These are phyloP conservation scores for Suhomyces ambrosiae DNA, from an alignment of 1,139 yeast genomes.

Conservation along the genomic window DNA sequence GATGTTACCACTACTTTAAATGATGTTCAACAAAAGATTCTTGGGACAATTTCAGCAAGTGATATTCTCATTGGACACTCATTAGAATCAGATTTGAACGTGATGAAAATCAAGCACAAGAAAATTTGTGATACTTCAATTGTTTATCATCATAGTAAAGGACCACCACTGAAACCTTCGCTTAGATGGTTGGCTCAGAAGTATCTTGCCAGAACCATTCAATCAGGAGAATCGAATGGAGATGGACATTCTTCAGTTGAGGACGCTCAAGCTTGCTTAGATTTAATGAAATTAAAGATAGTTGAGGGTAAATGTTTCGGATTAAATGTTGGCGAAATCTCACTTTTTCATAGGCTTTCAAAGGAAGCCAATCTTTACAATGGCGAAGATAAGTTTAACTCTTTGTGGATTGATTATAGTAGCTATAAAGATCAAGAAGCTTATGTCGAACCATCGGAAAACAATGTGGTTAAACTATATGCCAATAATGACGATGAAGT, in stretches of 20 bases:
- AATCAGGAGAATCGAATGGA: slow-evolving; percentile 50
- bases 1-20: slow-evolving; percentile 63
- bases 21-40: slow-evolving; percentile 66
- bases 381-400: slow-evolving; percentile 19
- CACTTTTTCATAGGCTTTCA: slow-evolving; percentile 31
- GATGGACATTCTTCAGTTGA: slow-evolving; percentile 85
- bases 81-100: slow-evolving; percentile 65
- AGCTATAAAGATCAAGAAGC: slow-evolving; percentile 15
- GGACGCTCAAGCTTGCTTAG: slow-evolving; percentile 82
- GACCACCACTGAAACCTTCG: slow-evolving; percentile 79
- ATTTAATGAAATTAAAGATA: slow-evolving; percentile 70
- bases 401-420: slow-evolving; percentile 45
- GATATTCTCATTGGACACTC: slow-evolving; percentile 77
- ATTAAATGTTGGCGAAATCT: slow-evolving; percentile 38
- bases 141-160: slow-evolving; percentile 71
- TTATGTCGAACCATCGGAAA: slow-evolving; percentile 27
- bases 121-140: slow-evolving; percentile 69
- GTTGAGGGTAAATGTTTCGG: slow-evolving; percentile 71
- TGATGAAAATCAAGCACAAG: slow-evolving; percentile 61
- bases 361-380: slow-evolving; percentile 4
- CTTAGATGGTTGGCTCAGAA: slow-evolving; percentile 65
- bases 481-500: slow-evolving; percentile 64
- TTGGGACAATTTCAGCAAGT: slow-evolving; percentile 44
- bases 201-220: slow-evolving; percentile 61
- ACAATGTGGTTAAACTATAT: slow-evolving; percentile 30